Evolutionary conservation across 1,284 basidiomycete genomes (phyloP), one percentile per base, ranked within the genome.

Genomic region (Austroboletus novae-zelandiae): DNA sequence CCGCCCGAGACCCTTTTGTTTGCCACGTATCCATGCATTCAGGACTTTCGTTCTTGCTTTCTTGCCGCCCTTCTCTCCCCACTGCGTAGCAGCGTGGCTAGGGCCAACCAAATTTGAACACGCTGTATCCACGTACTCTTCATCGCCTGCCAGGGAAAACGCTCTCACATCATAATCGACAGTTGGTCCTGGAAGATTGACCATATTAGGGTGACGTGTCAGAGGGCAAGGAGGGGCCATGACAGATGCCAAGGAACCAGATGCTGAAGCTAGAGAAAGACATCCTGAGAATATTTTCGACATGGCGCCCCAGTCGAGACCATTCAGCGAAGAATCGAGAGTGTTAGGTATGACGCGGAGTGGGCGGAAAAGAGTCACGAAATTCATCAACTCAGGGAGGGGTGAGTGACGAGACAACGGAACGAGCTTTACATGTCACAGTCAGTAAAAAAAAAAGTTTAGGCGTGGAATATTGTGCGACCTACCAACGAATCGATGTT

Each of bases 321-420:
- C 81, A 13, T 74, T 62, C 4, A 86, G 63, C 2, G 71, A 68
- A 0, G 84, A 80, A 27, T 84, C 76, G 7, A 95, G 77, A 0
- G 89, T 89, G 60, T 94, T 95, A 0, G 92, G 93, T 2, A 91
- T 79, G 2, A 96, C 68, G 2, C 78, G 73, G 18, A 71, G 75
- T 0, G 94, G 94, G 20, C 78, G 78, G 68, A 98, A 96, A 10
- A 94, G 72, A 0, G 78, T 71, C 13, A 95, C 90, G 45, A 97
- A 87, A 4, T 74, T 70, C 54, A 84, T 83, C 1, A 98, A 77
- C 63, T 98, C 94, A 0, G 90, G 89, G 1, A 95, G 77, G 0
- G 89, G 77, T 0, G 92, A 94, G 61, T 97, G 94, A 0, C 94
- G 81, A 5, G 84, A 83, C 1, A 96, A 73, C 0, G 94, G 91